Base-by-base conservation (phyloP, 1,284 basidiomycete species). In the Boletellus deceptivus region DNA sequence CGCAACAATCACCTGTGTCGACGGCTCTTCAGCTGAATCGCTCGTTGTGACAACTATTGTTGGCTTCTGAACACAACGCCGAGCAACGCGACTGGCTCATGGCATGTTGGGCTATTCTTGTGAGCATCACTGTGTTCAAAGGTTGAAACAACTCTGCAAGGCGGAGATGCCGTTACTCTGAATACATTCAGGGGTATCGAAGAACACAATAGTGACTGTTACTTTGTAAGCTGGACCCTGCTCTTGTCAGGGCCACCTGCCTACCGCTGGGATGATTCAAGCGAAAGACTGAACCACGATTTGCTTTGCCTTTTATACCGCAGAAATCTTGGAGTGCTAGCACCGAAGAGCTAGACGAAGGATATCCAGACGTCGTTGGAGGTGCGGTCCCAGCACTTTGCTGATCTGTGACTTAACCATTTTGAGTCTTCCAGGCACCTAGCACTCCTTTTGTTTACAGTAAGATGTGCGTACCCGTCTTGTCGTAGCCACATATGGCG, bases 61-160 rank as follows among this genome's bases (percentile, higher is more conserved):
- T 22, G 22, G 22, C 22, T 22, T 22, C 35, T 25, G 24, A 6
- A 25, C 24, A 6, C 24, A 20, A 4, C 20, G 20, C 4, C 22
- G 22, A 22, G 22, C 25, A 70, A 82, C 53, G 80, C 78, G 6
- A 75, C 73, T 36, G 86, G 84, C 83, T 89, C 57, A 72, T 77
- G 3, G 72, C 89, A 54, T 80, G 77, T 63, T 65, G 86, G 35
- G 63, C 81, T 46, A 71, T 87, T 39, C 79, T 84, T 43, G 62
- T 86, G 29, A 65, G 64, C 50, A 83, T 87, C 70, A 89, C 87
- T 66, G 63, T 82, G 56, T 31, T 52, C 69, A 31, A 82, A 56
- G 77, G 82, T 45, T 70, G 78, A 69, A 59, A 60, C 44, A 16
- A 10, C 49, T 37, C 38, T 43, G 4, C 27, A 7, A 27, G 11